Evolutionary conservation across 2,329 filamentous ascomycete species (phyloP).

Genomic region (Microdochium trichocladiopsis): DNA sequence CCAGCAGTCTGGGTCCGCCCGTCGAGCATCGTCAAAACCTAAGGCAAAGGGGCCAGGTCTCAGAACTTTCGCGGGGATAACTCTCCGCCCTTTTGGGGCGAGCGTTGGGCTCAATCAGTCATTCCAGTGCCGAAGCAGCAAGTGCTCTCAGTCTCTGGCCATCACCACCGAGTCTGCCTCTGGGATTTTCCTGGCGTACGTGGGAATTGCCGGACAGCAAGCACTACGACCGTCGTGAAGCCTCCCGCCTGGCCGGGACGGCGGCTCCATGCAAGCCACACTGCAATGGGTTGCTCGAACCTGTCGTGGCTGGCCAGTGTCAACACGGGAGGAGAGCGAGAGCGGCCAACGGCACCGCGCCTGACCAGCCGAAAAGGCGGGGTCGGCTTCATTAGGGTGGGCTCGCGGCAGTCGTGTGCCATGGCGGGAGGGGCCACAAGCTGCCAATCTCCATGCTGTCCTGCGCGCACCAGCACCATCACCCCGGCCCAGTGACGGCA

Average conservation of each 20-base stretch:
- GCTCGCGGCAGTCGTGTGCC: not conserved
- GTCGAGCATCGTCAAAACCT: not conserved
- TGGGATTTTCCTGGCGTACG: too few species aligned
- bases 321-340: not conserved
- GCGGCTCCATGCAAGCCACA: not conserved
- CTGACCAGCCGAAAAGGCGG: not conserved
- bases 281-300: not conserved
- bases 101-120: too few species aligned
- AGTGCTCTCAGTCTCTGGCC: too few species aligned
- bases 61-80: too few species aligned
- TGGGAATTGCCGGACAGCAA: too few species aligned
- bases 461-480: not conserved
- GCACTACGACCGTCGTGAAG: too few species aligned
- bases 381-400: not conserved
- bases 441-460: not conserved
- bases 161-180: too few species aligned
- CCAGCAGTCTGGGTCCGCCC: not conserved
- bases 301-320: not conserved
- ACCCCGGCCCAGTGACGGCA: too few species aligned
- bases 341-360: not conserved
- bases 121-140: too few species aligned
- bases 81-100: too few species aligned
- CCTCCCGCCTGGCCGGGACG: not conserved
- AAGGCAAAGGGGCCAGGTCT: too few species aligned
- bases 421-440: too few species aligned